These are phyloP conservation scores for Phytophthora melonis DNA, from an alignment of 352 stramenopile species.

Conservation along the genomic window DNA sequence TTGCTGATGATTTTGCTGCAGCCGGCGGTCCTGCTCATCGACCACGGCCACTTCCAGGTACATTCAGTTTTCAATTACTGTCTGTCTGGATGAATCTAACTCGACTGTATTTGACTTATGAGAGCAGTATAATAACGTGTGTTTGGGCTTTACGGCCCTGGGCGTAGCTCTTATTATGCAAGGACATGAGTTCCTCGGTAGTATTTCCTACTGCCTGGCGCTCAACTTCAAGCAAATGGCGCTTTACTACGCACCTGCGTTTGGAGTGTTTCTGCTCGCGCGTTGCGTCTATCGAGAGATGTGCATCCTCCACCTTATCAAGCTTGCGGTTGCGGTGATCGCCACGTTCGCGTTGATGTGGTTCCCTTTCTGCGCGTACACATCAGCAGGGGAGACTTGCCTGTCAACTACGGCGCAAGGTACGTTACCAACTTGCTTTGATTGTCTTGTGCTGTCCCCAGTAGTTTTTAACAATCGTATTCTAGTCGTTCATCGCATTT, in stretches of 20 bases:
- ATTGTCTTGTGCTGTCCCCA: background rate
- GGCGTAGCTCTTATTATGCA: conserved; percentile 74
- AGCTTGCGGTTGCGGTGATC: conserved; percentile 90
- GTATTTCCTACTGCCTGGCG: conserved; percentile 92
- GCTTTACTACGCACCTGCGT: conserved; percentile 96
- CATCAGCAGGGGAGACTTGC: conserved; percentile 54
- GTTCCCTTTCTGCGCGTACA: conserved; percentile 88
- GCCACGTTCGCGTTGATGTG: conserved; percentile 92
- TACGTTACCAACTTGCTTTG: conserved; percentile 15
- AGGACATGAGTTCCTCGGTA: conserved; percentile 84
- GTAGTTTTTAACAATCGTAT: background rate
- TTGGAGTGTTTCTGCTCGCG: conserved; percentile 94
- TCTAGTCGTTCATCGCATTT: conserved; percentile 93
- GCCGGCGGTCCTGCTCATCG: conserved; percentile 94
- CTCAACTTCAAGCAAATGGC: conserved; percentile 99
- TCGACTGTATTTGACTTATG: background rate
- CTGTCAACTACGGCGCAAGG: conserved; percentile 75
- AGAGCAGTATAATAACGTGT: conserved; percentile 96
- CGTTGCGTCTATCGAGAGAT: conserved; percentile 78
- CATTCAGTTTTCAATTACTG: background rate
- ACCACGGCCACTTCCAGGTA: conserved; percentile 99
- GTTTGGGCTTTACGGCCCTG: conserved; percentile 92
- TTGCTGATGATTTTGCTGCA: conserved; percentile 81
- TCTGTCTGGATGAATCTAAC: background rate
- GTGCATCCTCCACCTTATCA: conserved; percentile 64